phyloP scores from a whole-genome alignment of 1,284 basidiomycete species.

The Filobasidium uniguttulatum region DNA sequence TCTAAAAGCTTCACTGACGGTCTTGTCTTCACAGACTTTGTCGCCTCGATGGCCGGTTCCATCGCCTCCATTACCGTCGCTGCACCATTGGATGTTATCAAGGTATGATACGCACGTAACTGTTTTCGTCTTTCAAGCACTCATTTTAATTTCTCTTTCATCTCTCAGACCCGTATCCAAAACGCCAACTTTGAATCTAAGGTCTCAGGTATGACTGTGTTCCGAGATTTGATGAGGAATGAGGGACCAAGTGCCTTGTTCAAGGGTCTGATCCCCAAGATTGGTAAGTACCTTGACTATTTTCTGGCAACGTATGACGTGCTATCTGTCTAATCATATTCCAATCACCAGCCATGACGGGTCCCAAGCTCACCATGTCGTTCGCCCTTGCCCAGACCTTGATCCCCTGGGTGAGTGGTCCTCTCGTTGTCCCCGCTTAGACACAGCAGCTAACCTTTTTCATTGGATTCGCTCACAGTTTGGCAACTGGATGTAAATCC shows the following conservation, averaged over 20 bases:
- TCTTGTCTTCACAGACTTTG: slow-evolving; percentile 45
- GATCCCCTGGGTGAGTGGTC: not conserved
- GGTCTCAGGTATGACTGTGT: slow-evolving; percentile 65
- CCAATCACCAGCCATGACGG: not conserved
- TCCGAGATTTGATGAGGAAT: slow-evolving; percentile 74
- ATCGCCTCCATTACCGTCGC: slow-evolving; percentile 92
- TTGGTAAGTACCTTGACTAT: slow-evolving; percentile 30
- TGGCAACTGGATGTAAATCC: not conserved
- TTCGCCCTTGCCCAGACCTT: slow-evolving; percentile 2
- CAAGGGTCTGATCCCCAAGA: slow-evolving; percentile 94
- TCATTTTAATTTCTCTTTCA: not conserved
- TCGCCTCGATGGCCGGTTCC: slow-evolving; percentile 85
- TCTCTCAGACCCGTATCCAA: slow-evolving; percentile 67
- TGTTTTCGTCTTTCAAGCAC: not conserved
- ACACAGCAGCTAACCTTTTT: not conserved
- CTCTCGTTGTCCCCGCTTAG: not conserved
- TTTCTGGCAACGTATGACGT: not conserved
- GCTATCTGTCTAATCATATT: no score
- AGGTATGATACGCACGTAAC: slow-evolving; percentile 32
- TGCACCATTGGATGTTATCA: slow-evolving; percentile 89
- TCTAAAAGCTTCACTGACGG: not conserved
- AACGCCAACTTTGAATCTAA: slow-evolving; percentile 94
- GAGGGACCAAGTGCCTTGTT: slow-evolving; percentile 84
- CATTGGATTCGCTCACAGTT: not conserved
- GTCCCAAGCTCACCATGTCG: not conserved